Evolutionary conservation across 2,329 filamentous ascomycete genomes (phyloP).

Genomic region (Aphanocladium album): DNA sequence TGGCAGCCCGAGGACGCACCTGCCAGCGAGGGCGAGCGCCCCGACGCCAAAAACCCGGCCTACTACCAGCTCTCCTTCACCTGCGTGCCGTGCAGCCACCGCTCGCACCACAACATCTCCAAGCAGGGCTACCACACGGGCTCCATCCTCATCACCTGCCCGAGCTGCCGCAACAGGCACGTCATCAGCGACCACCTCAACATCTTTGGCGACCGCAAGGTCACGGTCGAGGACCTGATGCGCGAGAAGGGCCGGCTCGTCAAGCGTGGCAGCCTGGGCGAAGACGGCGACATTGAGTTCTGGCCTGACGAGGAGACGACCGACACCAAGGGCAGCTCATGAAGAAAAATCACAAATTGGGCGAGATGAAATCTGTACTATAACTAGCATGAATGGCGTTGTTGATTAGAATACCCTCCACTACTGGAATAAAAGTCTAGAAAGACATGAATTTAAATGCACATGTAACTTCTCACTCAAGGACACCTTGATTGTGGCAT

Average conservation of each 20-base stretch:
- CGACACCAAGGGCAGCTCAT: slow-evolving; percentile 16
- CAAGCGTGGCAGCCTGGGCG: slow-evolving; percentile 64
- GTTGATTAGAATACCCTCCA: slow-evolving; percentile 9
- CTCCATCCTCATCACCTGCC: slow-evolving; percentile 83
- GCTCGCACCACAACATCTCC: slow-evolving; percentile 79
- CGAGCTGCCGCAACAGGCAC: slow-evolving; percentile 79
- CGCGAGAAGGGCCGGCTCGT: slow-evolving; percentile 68
- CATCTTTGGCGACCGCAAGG: slow-evolving; percentile 65
- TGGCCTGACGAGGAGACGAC: slow-evolving; percentile 64
- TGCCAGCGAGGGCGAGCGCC: slow-evolving; percentile 26
- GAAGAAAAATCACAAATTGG: not conserved
- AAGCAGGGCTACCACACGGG: slow-evolving; percentile 95
- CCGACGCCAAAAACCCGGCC: slow-evolving; percentile 43
- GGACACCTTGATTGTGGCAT: too few species aligned
- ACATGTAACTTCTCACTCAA: too few species aligned
- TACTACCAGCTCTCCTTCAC: slow-evolving; percentile 89
- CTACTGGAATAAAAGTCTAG: not conserved
- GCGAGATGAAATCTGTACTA: not conserved
- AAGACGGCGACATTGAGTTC: slow-evolving; percentile 85
- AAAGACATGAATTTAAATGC: not conserved
- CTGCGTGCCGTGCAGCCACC: slow-evolving; percentile 75
- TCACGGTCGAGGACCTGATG: slow-evolving; percentile 75
- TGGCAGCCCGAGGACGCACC: slow-evolving; percentile 17
- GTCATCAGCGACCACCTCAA: slow-evolving; percentile 84
- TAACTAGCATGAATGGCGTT: slow-evolving; percentile 1